These are phyloP conservation scores for Backusella australiensis DNA, from an alignment of 192 early-diverging fungal species.

Conservation along the genomic window DNA sequence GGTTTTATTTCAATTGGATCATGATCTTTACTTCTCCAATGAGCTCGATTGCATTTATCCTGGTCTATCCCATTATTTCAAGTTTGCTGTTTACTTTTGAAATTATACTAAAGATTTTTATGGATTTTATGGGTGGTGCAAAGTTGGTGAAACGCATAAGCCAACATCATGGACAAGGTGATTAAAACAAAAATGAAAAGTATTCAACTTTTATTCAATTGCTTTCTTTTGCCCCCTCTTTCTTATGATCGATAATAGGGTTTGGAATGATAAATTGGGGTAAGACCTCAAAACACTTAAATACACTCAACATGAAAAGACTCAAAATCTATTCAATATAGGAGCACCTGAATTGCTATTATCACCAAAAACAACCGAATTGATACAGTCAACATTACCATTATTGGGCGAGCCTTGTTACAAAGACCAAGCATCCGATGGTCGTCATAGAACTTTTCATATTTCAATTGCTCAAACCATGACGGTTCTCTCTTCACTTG, in stretches of 20 bases:
- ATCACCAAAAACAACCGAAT: neutral
- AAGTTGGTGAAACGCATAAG: constrained; percentile 14
- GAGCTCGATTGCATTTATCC: constrained; percentile 28
- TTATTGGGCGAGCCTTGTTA: neutral
- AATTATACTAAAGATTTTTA: constrained; percentile 27
- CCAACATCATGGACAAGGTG: constrained; percentile 30
- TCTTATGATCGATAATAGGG: constrained; percentile 6
- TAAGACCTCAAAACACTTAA: constrained; percentile 7
- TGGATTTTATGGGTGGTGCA: constrained; percentile 29
- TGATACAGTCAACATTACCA: constrained; percentile 18
- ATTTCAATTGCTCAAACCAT: constrained; percentile 41
- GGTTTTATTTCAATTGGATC: constrained; percentile 37
- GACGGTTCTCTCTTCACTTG: constrained; percentile 41
- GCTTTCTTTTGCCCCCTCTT: neutral
- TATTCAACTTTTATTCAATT: neutral
- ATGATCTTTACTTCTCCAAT: constrained; percentile 32
- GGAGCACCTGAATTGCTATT: constrained; percentile 25
- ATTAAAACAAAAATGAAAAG: neutral
- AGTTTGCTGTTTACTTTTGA: constrained; percentile 27
- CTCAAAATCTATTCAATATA: neutral
- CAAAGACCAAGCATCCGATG: neutral
- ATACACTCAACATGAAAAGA: neutral
- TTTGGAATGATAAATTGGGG: constrained; percentile 42
- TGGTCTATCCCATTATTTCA: constrained; percentile 28
- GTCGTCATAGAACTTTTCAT: constrained; percentile 29